Evolutionary conservation across 2,329 filamentous ascomycete genomes (phyloP).

Genomic region (Passalora sequoiae): DNA sequence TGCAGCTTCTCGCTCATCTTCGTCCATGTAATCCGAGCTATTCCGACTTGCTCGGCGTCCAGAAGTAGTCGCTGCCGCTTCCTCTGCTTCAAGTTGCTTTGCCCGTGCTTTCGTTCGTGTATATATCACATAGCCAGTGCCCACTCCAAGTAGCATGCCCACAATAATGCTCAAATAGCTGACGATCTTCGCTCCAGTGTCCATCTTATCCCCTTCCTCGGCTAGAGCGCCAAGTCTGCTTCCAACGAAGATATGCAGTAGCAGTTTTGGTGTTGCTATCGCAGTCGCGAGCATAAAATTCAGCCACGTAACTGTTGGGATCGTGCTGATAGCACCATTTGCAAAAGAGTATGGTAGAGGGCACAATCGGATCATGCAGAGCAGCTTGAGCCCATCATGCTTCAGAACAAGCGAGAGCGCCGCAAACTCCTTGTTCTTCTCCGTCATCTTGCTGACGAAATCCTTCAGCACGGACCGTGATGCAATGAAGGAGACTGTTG

Average conservation of each 20-base stretch:
- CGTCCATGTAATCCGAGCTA: constrained; percentile 41
- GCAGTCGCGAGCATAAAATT: constrained; percentile 79
- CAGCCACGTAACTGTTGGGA: constrained; percentile 74
- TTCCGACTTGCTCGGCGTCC: constrained; percentile 23
- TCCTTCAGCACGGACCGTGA: constrained; percentile 71
- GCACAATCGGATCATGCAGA: constrained; percentile 88
- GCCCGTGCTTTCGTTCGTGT: constrained; percentile 51
- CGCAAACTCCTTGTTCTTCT: constrained; percentile 78
- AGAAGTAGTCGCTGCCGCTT: constrained; percentile 32
- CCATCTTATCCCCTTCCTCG: constrained; percentile 81
- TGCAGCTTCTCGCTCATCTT: constrained; percentile 39
- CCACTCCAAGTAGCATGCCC: constrained; percentile 64
- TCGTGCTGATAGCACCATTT: constrained; percentile 90
- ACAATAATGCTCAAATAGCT: constrained; percentile 78
- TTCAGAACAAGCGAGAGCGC: constrained; percentile 84
- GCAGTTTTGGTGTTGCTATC: constrained; percentile 74
- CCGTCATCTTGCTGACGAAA: constrained; percentile 76
- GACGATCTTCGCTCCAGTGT: constrained; percentile 66
- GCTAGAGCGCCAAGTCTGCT: constrained; percentile 74
- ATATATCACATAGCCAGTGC: constrained; percentile 83
- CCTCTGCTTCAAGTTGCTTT: constrained; percentile 44
- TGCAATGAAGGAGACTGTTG: constrained; percentile 71
- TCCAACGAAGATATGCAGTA: constrained; percentile 91
- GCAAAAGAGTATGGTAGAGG: constrained; percentile 88
- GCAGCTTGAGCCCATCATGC: constrained; percentile 79